Conservation (phyloP, 2,329 filamentous ascomycete genomes). For the Fusarium oligoseptatum region DNA sequence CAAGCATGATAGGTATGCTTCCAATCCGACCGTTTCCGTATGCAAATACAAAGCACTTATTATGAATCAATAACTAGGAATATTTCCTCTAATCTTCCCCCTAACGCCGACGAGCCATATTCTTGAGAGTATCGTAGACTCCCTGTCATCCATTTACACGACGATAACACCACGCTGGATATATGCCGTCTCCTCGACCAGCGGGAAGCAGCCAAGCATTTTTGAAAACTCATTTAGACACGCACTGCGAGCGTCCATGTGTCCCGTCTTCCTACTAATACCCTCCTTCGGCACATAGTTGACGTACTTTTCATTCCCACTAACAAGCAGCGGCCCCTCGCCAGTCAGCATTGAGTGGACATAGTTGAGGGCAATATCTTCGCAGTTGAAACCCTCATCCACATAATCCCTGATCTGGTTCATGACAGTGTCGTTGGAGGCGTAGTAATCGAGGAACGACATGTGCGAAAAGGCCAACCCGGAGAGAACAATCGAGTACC, state of each 20-base stretch:
- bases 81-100: neutral
- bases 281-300: slow-evolving; percentile 50
- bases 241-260: slow-evolving; percentile 51
- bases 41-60: neutral
- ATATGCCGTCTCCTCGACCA: slow-evolving; percentile 51
- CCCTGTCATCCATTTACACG: slow-evolving; percentile 29
- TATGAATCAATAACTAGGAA: neutral
- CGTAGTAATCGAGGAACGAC: slow-evolving; percentile 56
- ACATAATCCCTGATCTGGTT: slow-evolving; percentile 53
- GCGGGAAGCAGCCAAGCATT: slow-evolving; percentile 52
- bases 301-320: slow-evolving; percentile 50
- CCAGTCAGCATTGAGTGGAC: slow-evolving; percentile 52
- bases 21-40: neutral
- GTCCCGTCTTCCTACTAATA: slow-evolving; percentile 51
- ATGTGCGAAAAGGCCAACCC: slow-evolving; percentile 55
- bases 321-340: slow-evolving; percentile 52
- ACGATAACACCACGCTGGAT: slow-evolving; percentile 51
- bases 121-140: neutral
- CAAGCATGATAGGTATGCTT: neutral
- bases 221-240: slow-evolving; percentile 54
- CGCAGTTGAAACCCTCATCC: slow-evolving; percentile 56
- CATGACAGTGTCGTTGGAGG: slow-evolving; percentile 49
- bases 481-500: slow-evolving; percentile 55
- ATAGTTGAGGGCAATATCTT: slow-evolving; percentile 57
- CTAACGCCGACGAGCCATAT: slow-evolving; percentile 8